Evolutionary conservation across 768 basidiomycete genomes (phyloP), one percentile per base, ranked within the genome.

Genomic region (Tricholomella constricta): DNA sequence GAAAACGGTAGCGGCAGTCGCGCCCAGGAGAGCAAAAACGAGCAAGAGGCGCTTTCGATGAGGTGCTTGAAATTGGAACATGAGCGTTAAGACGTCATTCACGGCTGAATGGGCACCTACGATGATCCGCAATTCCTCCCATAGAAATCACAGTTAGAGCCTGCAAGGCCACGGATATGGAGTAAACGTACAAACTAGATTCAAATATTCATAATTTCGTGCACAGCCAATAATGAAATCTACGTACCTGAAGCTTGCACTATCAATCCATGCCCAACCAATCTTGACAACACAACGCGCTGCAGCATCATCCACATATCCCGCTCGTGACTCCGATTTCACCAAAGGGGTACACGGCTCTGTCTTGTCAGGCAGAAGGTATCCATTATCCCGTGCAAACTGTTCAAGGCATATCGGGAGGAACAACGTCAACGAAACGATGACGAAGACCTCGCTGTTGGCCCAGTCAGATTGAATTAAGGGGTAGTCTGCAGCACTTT

Each of bases 121-220:
- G 85, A 56, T 90, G 84, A 70, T 98, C 93, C 1, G 95, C 96
- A 50, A 96, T 85, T 14, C 85, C 85, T 6, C 93, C 92, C 79
- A 97, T 90, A 5, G 95, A 94, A 50, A 99, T 94, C 34, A 99
- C 94, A 0, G 88, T 91, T n/a, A 98, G 62, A 0, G 94, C 95
- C 66, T 98, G 95, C 0, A 96, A 69, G 0, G 88, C 88, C 1
- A 98, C 95, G 0, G 91, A 92, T 12, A 85, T 74, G 0, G 95
- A 97, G 68, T 93, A 90, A 26, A 88, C 81, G 65, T 96, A 94
- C 31, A 99, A 75, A 61, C 94, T 95, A 62, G 27, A 17, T 27
- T 1, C 2, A 6, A 3, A 48, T 22, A 29, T 12, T 10, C 31
- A 15, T 8, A n/a, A 38, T 19, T 17, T 8, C 22, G 15, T 4